Percentiles rank a stretch among this genome's conserved stretches.
Conservation (phyloP, 176 grass and related monocot species). For the Miscanthus lutarioriparius region DNA sequence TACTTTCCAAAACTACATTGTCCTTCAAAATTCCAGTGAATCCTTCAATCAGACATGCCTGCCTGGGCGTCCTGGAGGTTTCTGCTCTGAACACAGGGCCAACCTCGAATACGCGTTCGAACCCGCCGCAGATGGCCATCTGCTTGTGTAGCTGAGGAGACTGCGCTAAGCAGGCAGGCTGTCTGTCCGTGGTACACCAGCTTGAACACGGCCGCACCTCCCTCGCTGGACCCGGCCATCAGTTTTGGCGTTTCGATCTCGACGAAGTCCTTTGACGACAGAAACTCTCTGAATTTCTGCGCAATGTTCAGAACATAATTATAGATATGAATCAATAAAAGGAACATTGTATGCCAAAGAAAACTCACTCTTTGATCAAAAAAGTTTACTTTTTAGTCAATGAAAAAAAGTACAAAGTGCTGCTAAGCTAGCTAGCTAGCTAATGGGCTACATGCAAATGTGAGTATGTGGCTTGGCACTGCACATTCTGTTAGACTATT, state of each 20-base stretch:
- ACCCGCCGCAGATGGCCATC: slow-evolving; percentile 76
- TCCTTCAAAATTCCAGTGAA: no score
- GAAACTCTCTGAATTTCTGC: slow-evolving; percentile 72
- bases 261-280: slow-evolving; percentile 69
- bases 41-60: slow-evolving; percentile 95
- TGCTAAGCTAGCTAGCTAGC: no score
- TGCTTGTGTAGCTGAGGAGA: slow-evolving; percentile 92
- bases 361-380: no score
- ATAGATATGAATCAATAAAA: no score
- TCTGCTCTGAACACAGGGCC: slow-evolving; percentile 84
- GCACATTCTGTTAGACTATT: no score
- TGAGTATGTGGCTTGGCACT: no score
- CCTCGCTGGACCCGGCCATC: slow-evolving; percentile 77
- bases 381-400: no score
- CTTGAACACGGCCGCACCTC: slow-evolving; percentile 88
- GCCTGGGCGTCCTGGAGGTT: slow-evolving; percentile 80
- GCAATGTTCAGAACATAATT: background rate
- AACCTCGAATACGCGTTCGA: slow-evolving; percentile 83
- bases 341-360: no score
- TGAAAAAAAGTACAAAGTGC: no score
- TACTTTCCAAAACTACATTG: no score
- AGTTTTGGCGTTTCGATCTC: slow-evolving; percentile 81
- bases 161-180: slow-evolving; percentile 87
- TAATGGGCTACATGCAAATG: no score
- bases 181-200: slow-evolving; percentile 65